These are phyloP conservation scores for Fusarium decemcellulare DNA, from an alignment of 2,329 filamentous ascomycete species.

Conservation along the genomic window DNA sequence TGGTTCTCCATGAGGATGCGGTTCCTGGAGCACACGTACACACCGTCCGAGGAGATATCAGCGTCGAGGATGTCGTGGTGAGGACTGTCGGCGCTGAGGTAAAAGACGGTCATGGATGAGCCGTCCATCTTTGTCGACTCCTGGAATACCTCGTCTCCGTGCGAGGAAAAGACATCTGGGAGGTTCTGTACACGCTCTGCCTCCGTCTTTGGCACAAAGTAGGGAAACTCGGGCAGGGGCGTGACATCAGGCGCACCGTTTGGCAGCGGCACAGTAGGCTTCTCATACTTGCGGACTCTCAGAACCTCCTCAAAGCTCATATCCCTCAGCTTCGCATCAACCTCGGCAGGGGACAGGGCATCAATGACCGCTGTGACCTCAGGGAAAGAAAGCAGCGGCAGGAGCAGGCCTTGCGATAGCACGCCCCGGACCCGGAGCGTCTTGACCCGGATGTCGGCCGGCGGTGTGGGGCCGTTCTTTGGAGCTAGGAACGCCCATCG, in stretches of 20 bases:
- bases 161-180: slow-evolving; percentile 28
- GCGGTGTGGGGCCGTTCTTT: slow-evolving; percentile 12
- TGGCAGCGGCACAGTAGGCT: not conserved
- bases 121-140: slow-evolving; percentile 58
- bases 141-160: slow-evolving; percentile 49
- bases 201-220: slow-evolving; percentile 41
- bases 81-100: slow-evolving; percentile 44
- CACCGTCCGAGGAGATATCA: slow-evolving; percentile 11
- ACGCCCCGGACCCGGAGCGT: slow-evolving; percentile 34
- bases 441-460: slow-evolving; percentile 32
- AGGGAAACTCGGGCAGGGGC: slow-evolving; percentile 33
- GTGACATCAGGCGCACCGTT: not conserved
- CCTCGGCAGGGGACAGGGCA: not conserved
- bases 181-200: slow-evolving; percentile 45
- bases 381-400: slow-evolving; percentile 37
- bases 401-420: slow-evolving; percentile 41
- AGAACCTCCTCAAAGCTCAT: slow-evolving; percentile 39
- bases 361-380: slow-evolving; percentile 22
- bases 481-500: slow-evolving; percentile 34
- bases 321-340: slow-evolving; percentile 16
- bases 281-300: slow-evolving; percentile 39
- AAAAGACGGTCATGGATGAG: slow-evolving; percentile 55
- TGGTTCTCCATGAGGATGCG: slow-evolving; percentile 34
- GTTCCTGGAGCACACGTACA: slow-evolving; percentile 44
- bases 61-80: slow-evolving; percentile 35